phyloP scores from a whole-genome alignment of 805 yeast genomes.

The Zygoascus ofunaensis region DNA sequence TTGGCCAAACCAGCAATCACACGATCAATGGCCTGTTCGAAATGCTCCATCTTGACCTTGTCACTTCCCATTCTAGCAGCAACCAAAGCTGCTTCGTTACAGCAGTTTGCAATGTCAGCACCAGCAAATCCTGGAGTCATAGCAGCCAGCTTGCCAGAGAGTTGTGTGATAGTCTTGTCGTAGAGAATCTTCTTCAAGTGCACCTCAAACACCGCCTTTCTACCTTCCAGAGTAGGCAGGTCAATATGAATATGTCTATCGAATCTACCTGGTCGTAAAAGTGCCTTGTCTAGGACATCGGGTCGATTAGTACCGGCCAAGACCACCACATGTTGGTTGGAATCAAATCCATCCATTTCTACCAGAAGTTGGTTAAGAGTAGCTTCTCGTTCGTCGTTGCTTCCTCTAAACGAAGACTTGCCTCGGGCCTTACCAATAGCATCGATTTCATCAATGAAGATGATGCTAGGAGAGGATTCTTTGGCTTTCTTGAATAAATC shows the following conservation, averaged over 20 bases:
- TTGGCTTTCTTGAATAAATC: slow-evolving; percentile 86
- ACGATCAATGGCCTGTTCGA: slow-evolving; percentile 88
- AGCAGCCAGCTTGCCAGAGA: slow-evolving; percentile 80
- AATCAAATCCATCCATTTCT: slow-evolving; percentile 90
- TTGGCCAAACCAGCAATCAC: slow-evolving; percentile 92
- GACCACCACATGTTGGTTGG: slow-evolving; percentile 86
- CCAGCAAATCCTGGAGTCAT: slow-evolving; percentile 94
- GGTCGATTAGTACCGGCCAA: slow-evolving; percentile 93
- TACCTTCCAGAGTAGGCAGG: slow-evolving; percentile 80
- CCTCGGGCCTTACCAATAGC: slow-evolving; percentile 96
- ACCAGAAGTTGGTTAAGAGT: slow-evolving; percentile 87
- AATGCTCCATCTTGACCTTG: slow-evolving; percentile 57
- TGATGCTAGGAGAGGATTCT: slow-evolving; percentile 81
- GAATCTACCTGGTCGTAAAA: slow-evolving; percentile 90
- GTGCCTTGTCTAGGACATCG: slow-evolving; percentile 81
- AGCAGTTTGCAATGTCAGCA: slow-evolving; percentile 91
- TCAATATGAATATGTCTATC: slow-evolving; percentile 84
- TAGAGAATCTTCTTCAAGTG: slow-evolving; percentile 55
- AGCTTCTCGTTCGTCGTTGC: slow-evolving; percentile 88
- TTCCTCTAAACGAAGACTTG: slow-evolving; percentile 53
- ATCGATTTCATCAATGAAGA: slow-evolving; percentile 90
- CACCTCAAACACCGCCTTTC: slow-evolving; percentile 77
- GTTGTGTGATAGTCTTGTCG: slow-evolving; percentile 30
- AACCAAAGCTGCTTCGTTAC: slow-evolving; percentile 89
- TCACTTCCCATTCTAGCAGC: slow-evolving; percentile 74